phyloP scores from a whole-genome alignment of 192 early-diverging fungal genomes.

The Phycomyces nitens region DNA sequence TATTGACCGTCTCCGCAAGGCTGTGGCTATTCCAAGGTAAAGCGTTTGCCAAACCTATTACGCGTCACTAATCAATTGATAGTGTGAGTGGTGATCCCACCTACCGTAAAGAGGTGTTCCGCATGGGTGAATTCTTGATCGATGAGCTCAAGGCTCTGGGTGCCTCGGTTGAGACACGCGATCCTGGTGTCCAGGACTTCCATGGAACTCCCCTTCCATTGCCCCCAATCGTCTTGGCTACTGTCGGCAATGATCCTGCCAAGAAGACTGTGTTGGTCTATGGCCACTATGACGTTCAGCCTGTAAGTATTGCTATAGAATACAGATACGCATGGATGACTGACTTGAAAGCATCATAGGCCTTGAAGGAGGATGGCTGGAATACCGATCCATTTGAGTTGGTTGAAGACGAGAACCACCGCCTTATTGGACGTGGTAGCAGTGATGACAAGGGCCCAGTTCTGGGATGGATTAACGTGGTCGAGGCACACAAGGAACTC shows the following conservation, averaged over 20 bases:
- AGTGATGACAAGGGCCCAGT: conserved; percentile 98
- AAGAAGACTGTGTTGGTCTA: conserved; percentile 98
- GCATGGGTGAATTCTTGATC: conserved; percentile 88
- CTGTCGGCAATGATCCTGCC: conserved; percentile 82
- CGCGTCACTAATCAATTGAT: not conserved
- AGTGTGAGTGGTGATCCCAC: conserved; percentile 74
- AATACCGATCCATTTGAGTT: conserved; percentile 87
- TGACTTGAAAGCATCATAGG: no score
- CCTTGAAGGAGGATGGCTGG: conserved; percentile 84
- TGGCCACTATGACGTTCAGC: conserved; percentile 99
- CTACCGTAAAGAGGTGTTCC: conserved; percentile 76
- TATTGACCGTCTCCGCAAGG: conserved; percentile 82
- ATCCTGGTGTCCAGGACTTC: conserved; percentile 82
- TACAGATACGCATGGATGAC: not conserved
- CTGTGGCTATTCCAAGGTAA: conserved; percentile 84
- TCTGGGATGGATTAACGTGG: conserved; percentile 95
- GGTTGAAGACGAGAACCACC: conserved; percentile 78
- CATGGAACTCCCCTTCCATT: conserved; percentile 76
- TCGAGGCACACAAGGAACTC: conserved; percentile 88
- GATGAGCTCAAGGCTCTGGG: conserved; percentile 70
- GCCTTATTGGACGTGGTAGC: conserved; percentile 86
- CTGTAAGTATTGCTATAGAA: conserved; percentile 55
- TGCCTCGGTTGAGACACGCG: conserved; percentile 57
- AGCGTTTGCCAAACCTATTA: not conserved
- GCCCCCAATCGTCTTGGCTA: conserved; percentile 89